Conservation (phyloP, 257 asterid species). For the Capsicum chinense region DNA sequence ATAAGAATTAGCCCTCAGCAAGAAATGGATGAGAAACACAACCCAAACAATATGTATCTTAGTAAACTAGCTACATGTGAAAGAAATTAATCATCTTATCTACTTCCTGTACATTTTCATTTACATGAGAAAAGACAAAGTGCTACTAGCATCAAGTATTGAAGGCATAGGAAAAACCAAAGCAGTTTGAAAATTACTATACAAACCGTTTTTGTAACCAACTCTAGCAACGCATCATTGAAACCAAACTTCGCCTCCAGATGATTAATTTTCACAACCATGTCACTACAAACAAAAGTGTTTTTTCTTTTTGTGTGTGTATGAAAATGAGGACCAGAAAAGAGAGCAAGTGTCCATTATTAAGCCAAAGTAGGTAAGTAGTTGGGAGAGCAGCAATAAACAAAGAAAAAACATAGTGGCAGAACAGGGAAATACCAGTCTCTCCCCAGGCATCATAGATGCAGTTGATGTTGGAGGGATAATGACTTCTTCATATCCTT, state of each 20-base stretch:
- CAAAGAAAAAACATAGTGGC: background rate
- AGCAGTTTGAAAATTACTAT: background rate
- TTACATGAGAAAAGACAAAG: background rate
- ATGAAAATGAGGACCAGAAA: background rate
- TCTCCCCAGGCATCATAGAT: conserved; percentile 95
- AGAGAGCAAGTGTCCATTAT: conserved; percentile 2
- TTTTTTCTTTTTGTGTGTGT: too few relatives aligned
- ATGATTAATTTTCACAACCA: conserved; percentile 10
- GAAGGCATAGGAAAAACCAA: background rate
- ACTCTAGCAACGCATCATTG: background rate
- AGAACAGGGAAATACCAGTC: conserved; percentile 57
- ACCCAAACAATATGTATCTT: background rate
- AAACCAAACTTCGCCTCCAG: background rate
- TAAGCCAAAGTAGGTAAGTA: background rate
- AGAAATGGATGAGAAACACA: conserved; percentile 10
- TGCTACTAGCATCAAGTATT: conserved; percentile 26
- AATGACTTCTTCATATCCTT: conserved; percentile 94
- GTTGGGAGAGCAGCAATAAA: conserved; percentile 3
- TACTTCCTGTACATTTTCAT: conserved; percentile 17
- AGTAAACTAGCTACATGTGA: background rate
- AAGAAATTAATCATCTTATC: background rate
- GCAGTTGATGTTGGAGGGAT: conserved; percentile 92
- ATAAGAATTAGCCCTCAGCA: background rate
- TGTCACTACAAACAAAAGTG: background rate
- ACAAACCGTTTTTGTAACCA: background rate